These are phyloP conservation scores for Arabidopsis thaliana DNA, from an alignment of 345 rosid genomes.

Conservation along the genomic window DNA sequence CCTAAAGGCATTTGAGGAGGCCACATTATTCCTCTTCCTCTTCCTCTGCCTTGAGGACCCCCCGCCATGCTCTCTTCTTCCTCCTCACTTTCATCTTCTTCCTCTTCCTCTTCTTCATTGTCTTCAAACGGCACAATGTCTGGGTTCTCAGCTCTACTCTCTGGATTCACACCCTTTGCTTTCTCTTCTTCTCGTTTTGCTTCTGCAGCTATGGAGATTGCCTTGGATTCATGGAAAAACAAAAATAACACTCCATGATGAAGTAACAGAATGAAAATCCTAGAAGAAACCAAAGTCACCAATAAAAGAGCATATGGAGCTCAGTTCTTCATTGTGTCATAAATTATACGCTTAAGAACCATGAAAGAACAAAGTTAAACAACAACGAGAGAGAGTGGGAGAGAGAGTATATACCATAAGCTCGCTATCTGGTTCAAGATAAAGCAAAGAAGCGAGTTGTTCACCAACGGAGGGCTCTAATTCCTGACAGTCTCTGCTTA, in stretches of 20 bases:
- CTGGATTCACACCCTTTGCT: constrained; percentile 92
- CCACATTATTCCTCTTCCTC: constrained; percentile 98
- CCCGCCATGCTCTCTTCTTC: constrained; percentile 57
- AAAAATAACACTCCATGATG: not conserved
- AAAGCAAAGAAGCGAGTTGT: constrained; percentile 91
- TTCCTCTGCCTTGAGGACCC: constrained; percentile 80
- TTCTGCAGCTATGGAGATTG: constrained; percentile 86
- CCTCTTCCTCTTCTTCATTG: constrained; percentile 99
- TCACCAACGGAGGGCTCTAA: constrained; percentile 92
- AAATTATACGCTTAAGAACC: constrained; percentile 12
- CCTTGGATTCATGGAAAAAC: constrained; percentile 40
- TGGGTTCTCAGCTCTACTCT: constrained; percentile 78
- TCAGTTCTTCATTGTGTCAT: constrained; percentile 15
- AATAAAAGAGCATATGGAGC: constrained; percentile 9
- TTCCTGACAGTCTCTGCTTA: constrained; percentile 99
- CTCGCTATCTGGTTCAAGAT: constrained; percentile 96
- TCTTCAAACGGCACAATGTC: constrained; percentile 97
- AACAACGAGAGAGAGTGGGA: constrained; percentile 8
- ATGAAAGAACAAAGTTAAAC: constrained; percentile 5
- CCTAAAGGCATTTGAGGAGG: constrained; percentile 84
- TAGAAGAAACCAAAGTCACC: constrained; percentile 14
- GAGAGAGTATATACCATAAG: constrained; percentile 76
- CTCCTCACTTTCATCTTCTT: constrained; percentile 89
- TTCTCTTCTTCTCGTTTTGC: constrained; percentile 96
- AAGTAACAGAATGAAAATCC: constrained; percentile 1